These are phyloP conservation scores for Penstemon newberryi DNA, from an alignment of 257 asterid species.

Conservation along the genomic window DNA sequence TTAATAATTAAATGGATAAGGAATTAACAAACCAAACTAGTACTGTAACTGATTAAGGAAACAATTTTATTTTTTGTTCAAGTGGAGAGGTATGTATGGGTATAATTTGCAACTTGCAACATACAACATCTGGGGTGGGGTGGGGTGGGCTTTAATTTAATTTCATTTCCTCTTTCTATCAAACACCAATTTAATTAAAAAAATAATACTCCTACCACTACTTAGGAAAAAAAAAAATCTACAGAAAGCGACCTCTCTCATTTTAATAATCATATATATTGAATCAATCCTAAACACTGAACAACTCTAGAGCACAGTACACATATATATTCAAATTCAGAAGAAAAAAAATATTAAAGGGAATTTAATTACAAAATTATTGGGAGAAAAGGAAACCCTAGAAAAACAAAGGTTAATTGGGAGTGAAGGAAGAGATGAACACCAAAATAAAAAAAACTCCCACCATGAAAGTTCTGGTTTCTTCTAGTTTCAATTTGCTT, in stretches of 20 bases:
- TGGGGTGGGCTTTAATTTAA: conserved; percentile 5
- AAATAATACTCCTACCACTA: background rate
- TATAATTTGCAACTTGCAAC: conserved; percentile 49
- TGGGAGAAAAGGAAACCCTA: conserved; percentile 19
- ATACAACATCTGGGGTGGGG: conserved; percentile 53
- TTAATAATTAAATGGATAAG: conserved; percentile 10
- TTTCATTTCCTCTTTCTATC: conserved; percentile 5
- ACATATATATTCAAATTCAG: background rate
- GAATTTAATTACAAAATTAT: background rate
- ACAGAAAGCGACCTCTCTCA: conserved; percentile 40
- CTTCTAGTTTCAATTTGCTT: conserved; percentile 27
- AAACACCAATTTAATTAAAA: conserved; percentile 6
- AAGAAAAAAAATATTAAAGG: too few species aligned
- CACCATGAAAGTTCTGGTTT: conserved; percentile 48
- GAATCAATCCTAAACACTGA: background rate
- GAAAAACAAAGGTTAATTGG: conserved; percentile 2
- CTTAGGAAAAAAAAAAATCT: background rate
- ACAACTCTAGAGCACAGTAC: background rate
- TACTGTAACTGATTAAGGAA: conserved; percentile 61
- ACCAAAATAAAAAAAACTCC: conserved; percentile 37
- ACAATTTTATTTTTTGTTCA: conserved; percentile 27
- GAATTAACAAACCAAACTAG: conserved; percentile 19
- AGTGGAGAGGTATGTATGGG: conserved; percentile 22
- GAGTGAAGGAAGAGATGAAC: conserved; percentile 12
- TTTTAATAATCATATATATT: background rate